Percentiles rank a stretch among this genome's conserved stretches.
phyloP scores from a whole-genome alignment of 306 rosid species.

The Vigna hirtella region DNA sequence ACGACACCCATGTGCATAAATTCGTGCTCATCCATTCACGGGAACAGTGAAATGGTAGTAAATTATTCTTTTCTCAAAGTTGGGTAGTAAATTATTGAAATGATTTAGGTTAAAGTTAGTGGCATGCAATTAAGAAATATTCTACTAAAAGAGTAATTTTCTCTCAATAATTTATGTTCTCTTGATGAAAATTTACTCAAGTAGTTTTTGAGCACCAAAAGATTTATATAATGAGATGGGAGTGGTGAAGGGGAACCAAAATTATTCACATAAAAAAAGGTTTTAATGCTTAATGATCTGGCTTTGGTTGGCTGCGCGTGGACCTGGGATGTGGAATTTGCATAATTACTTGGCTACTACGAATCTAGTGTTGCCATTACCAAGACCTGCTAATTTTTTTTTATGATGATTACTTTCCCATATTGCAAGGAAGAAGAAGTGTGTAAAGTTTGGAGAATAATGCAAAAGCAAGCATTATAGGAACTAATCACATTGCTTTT shows the following conservation, averaged over 20 bases:
- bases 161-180: not conserved
- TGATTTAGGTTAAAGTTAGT: slow-evolving; percentile 12
- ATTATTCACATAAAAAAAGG: not conserved
- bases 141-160: slow-evolving; percentile 3
- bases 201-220: not conserved
- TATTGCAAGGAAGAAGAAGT: slow-evolving; percentile 18
- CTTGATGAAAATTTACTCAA: slow-evolving; percentile 10
- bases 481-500: slow-evolving; percentile 46
- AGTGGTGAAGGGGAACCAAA: not conserved
- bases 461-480: slow-evolving; percentile 38
- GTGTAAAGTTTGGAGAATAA: slow-evolving; percentile 35
- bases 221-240: not conserved
- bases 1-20: too few relatives aligned
- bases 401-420: slow-evolving; percentile 43
- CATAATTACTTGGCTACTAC: slow-evolving; percentile 1
- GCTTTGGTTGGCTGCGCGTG: not conserved
- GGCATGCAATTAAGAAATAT: not conserved
- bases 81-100: too few relatives aligned
- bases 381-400: slow-evolving; percentile 9
- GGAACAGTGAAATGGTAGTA: too few relatives aligned
- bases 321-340: not conserved
- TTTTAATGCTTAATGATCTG: too few relatives aligned
- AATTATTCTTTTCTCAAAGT: not conserved
- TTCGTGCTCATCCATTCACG: too few relatives aligned
- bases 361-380: slow-evolving; percentile 35